Conservation (phyloP, 768 basidiomycete genomes). For the Leccinellum rugosiceps region DNA sequence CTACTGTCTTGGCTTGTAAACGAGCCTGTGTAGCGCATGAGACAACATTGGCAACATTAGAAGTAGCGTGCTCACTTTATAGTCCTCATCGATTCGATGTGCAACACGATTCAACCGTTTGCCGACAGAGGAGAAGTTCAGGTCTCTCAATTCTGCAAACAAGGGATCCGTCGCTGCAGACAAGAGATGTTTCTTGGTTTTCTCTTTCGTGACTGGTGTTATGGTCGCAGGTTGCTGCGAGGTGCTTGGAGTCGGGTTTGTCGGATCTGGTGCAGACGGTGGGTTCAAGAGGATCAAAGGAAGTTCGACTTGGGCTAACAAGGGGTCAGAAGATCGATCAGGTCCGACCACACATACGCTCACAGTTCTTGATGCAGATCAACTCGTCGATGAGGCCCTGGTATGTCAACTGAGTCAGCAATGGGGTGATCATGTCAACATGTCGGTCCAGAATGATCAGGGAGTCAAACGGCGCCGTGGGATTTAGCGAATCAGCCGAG, state of each 20-base stretch:
- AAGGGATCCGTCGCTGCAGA: slow-evolving; percentile 77
- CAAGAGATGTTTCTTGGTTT: slow-evolving; percentile 87
- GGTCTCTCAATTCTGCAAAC: slow-evolving; percentile 78
- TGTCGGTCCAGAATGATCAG: slow-evolving; percentile 87
- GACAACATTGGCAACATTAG: background rate
- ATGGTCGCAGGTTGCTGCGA: slow-evolving; percentile 43
- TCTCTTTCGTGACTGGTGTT: slow-evolving; percentile 63
- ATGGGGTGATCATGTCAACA: slow-evolving; percentile 92
- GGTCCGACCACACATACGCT: slow-evolving; percentile 23
- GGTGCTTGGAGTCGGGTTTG: slow-evolving; percentile 32
- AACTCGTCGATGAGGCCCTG: slow-evolving; percentile 94
- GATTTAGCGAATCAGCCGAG: slow-evolving; percentile 40
- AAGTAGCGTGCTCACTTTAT: slow-evolving; percentile 55
- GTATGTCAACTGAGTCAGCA: slow-evolving; percentile 94
- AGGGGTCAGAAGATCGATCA: background rate
- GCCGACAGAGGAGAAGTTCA: slow-evolving; percentile 91
- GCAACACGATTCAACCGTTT: slow-evolving; percentile 78
- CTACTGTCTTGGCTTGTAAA: slow-evolving; percentile 84
- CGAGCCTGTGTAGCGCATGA: slow-evolving; percentile 50
- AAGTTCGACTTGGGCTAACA: slow-evolving; percentile 73
- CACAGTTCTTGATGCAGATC: slow-evolving; percentile 86
- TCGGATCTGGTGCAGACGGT: slow-evolving; percentile 43
- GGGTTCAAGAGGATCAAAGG: slow-evolving; percentile 66
- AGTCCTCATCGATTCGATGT: slow-evolving; percentile 84
- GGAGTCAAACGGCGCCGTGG: slow-evolving; percentile 71